A percentile compares a stretch with the other conserved stretches of the same genome.
These are phyloP conservation scores for Hypoxylon cercidicola DNA, from an alignment of 495 filamentous ascomycete species.

Conservation along the genomic window DNA sequence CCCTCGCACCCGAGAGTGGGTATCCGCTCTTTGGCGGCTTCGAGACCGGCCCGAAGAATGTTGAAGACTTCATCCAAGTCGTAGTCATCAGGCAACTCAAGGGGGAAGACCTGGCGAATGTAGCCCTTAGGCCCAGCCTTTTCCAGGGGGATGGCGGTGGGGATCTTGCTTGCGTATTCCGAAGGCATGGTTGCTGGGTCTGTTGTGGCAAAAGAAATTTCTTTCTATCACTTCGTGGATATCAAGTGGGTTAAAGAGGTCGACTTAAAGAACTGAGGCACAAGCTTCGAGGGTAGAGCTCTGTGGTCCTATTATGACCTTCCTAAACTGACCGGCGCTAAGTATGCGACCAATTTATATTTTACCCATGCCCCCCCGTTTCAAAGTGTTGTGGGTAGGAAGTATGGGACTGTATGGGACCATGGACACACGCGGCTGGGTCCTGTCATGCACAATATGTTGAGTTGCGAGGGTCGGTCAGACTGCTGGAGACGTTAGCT, in stretches of 20 bases:
- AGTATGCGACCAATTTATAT: background rate
- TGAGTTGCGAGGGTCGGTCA: background rate
- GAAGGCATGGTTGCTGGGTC: slow-evolving; percentile 25
- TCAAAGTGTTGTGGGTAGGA: slow-evolving; percentile 4
- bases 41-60: slow-evolving; percentile 44
- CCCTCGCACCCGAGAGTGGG: slow-evolving; percentile 47
- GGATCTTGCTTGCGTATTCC: slow-evolving; percentile 32
- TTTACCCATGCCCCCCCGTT: background rate
- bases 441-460: background rate
- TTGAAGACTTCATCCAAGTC: slow-evolving; percentile 40
- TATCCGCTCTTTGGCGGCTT: slow-evolving; percentile 40
- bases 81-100: slow-evolving; percentile 37
- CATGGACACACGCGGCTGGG: background rate
- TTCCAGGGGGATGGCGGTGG: slow-evolving; percentile 45
- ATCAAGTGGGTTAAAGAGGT: slow-evolving; percentile 4
- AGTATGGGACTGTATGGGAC: background rate
- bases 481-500: background rate
- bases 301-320: slow-evolving; percentile 11
- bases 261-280: background rate
- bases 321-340: background rate
- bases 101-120: slow-evolving; percentile 47
- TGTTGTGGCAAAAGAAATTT: background rate
- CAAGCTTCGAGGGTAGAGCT: background rate
- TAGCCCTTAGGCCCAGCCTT: slow-evolving; percentile 52
- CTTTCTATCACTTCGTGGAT: slow-evolving; percentile 19